These are phyloP conservation scores for Psilocybe cyanescens DNA, from an alignment of 768 basidiomycete species.

Conservation along the genomic window DNA sequence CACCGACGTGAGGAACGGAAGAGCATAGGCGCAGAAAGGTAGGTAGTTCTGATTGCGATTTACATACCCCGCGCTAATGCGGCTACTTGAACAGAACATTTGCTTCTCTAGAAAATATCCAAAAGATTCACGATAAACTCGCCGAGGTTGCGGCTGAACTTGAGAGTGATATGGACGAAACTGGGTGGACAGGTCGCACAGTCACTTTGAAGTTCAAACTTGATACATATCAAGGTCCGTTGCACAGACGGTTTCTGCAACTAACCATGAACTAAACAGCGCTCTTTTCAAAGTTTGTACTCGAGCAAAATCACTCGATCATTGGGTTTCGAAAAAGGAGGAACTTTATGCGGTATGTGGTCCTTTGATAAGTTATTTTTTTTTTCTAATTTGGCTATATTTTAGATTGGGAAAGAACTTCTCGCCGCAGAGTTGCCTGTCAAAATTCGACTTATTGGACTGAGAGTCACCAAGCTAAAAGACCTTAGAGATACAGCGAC, in stretches of 20 bases:
- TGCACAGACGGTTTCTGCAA: background rate
- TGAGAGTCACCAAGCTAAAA: slow-evolving; percentile 87
- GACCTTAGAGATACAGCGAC: slow-evolving; percentile 60
- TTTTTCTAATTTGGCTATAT: slow-evolving; percentile 5
- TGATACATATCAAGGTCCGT: slow-evolving; percentile 80
- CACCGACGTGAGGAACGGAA: slow-evolving; percentile 81
- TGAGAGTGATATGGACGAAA: slow-evolving; percentile 75
- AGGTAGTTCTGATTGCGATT: too few species aligned
- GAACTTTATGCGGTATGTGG: slow-evolving; percentile 73
- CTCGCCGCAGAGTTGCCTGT: slow-evolving; percentile 81
- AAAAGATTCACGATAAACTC: slow-evolving; percentile 74
- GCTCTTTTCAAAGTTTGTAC: slow-evolving; percentile 60
- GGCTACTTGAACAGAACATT: slow-evolving; percentile 64
- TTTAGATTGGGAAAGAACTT: slow-evolving; percentile 79
- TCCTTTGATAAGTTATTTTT: background rate
- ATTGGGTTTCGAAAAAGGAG: slow-evolving; percentile 78
- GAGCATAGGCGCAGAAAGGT: slow-evolving; percentile 93
- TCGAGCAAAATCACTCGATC: slow-evolving; percentile 78
- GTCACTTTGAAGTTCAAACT: slow-evolving; percentile 94
- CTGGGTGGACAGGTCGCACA: slow-evolving; percentile 86
- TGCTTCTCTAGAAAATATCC: slow-evolving; percentile 62
- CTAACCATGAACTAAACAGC: background rate
- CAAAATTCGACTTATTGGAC: slow-evolving; percentile 82
- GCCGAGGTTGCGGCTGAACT: slow-evolving; percentile 83
- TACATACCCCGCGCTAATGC: background rate